Percentiles rank a stretch among this genome's conserved stretches.
Evolutionary conservation across 2,329 filamentous ascomycete genomes (phyloP).

Genomic region (Aureobasidium sp.): DNA sequence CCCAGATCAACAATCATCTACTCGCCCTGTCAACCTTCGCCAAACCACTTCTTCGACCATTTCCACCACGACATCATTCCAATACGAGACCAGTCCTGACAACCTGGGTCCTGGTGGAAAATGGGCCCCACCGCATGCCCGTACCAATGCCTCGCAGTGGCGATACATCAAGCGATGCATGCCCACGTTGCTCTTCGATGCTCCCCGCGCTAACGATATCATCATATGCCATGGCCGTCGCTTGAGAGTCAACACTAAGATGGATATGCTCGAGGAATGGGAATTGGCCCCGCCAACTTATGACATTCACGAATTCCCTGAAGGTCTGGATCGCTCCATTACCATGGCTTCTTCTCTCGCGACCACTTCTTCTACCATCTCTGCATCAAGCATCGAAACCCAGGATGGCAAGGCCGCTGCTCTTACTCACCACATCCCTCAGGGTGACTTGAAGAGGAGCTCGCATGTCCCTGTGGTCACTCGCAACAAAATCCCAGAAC

Average conservation of each 20-base stretch:
- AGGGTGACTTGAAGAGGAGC: neutral
- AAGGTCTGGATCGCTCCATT: neutral
- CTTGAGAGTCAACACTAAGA: conserved; percentile 36
- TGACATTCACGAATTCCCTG: conserved; percentile 29
- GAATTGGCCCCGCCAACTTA: conserved; percentile 36
- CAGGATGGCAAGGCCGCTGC: neutral
- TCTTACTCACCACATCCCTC: neutral
- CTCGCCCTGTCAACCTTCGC: conserved; percentile 18
- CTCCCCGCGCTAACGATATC: conserved; percentile 38
- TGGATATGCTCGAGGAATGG: conserved; percentile 34
- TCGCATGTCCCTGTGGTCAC: neutral
- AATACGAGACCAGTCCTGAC: conserved; percentile 13
- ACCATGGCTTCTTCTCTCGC: conserved; percentile 1
- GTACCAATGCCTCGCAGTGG: conserved; percentile 28
- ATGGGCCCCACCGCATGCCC: conserved; percentile 27
- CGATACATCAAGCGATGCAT: conserved; percentile 41
- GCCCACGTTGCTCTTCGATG: conserved; percentile 35
- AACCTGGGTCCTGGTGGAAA: conserved; percentile 26
- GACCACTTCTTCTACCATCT: neutral
- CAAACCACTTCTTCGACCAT: conserved; percentile 21
- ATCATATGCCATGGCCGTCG: conserved; percentile 34
- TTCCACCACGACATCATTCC: conserved; percentile 14
- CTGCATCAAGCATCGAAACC: neutral
- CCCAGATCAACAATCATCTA: neutral
- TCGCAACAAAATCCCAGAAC: neutral